Evolutionary conservation across 2,329 filamentous ascomycete genomes (phyloP), one percentile per base, ranked within the genome.

Genomic region (Grosmannia huntii): DNA sequence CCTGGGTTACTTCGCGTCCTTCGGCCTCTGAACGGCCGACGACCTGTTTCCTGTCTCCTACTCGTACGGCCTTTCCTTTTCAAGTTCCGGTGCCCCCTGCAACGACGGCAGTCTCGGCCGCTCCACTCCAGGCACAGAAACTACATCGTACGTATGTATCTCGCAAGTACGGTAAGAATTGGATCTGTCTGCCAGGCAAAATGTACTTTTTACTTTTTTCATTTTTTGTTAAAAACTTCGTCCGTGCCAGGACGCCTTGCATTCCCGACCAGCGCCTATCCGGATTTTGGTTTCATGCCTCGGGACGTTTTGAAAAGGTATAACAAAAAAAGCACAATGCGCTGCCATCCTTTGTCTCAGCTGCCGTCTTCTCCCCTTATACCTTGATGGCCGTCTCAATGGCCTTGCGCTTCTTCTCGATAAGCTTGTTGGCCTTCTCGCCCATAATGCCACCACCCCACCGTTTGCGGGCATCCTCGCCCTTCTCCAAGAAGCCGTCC

Each of bases 401-500:
- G 72, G 91, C 90, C 87, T 96, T 96, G 78, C 87, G 83, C 82
- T 89, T 90, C 88, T 96, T 96, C 76, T 78, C 76, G 64, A 77
- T 81, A 71, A 78, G 78, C 77, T 81, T 83, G 76, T 83, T 84
- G 72, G 94, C 91, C 89, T 99, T 99, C 74, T 86, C 82, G 71
- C 94, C 81, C 91, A 99, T 96, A 81, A 99, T 96, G 77, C 95
- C 95, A 84, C 94, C 94, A 80, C 95, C 94, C 94, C 95, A 99
- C 79, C 92, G 89, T 75, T 87, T 86, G 77, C 90, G 87, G 70
- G 83, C 77, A 73, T 90, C 87, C 79, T 97, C 92, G 75, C 89
- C 89, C 85, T 95, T 95, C 77, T 95, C 90, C 70, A 89, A 78
- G 84, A 95, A 99, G 68, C 92, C 94, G 71, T 97, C 92, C 87